phyloP scores from a whole-genome alignment of 805 yeast species.

The Vanderwaltozyma yarrowii region DNA sequence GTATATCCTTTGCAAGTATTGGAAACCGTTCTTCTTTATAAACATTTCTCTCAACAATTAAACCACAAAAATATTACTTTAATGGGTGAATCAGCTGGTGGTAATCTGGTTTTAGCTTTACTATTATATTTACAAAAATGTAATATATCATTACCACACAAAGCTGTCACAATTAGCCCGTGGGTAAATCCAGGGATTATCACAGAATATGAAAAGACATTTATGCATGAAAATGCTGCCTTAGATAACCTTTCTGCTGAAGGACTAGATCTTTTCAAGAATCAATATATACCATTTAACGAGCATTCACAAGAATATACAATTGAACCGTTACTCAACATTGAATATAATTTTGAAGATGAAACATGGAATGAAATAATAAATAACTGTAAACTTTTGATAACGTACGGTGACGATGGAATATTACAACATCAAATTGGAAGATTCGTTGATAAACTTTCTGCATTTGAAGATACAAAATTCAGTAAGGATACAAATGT shows the following conservation, averaged over 20 bases:
- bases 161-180: slow-evolving; percentile 19
- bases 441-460: slow-evolving; percentile 6
- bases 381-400: slow-evolving; percentile 4
- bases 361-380: slow-evolving; percentile 11
- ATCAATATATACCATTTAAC: slow-evolving; percentile 1
- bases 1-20: slow-evolving; percentile 10
- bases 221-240: not conserved
- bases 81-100: slow-evolving; percentile 25
- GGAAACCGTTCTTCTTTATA: slow-evolving; percentile 9
- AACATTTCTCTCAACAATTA: slow-evolving; percentile 4
- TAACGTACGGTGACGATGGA: slow-evolving; percentile 19
- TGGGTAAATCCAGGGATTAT: slow-evolving; percentile 18
- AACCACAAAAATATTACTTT: slow-evolving; percentile 9
- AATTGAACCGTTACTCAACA: slow-evolving; percentile 9
- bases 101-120: slow-evolving; percentile 12
- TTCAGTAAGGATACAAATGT: slow-evolving; percentile 4
- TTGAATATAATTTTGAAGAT: slow-evolving; percentile 13
- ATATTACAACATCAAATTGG: slow-evolving; percentile 14
- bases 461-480: not conserved
- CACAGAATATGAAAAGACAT: slow-evolving; percentile 1
- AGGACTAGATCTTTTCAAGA: slow-evolving; percentile 4
- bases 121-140: slow-evolving; percentile 7
- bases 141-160: slow-evolving; percentile 8
- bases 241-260: slow-evolving; percentile 10
- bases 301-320: not conserved